Base-by-base conservation (phyloP, 441 rosid genomes). In the Erysimum pusillum region DNA sequence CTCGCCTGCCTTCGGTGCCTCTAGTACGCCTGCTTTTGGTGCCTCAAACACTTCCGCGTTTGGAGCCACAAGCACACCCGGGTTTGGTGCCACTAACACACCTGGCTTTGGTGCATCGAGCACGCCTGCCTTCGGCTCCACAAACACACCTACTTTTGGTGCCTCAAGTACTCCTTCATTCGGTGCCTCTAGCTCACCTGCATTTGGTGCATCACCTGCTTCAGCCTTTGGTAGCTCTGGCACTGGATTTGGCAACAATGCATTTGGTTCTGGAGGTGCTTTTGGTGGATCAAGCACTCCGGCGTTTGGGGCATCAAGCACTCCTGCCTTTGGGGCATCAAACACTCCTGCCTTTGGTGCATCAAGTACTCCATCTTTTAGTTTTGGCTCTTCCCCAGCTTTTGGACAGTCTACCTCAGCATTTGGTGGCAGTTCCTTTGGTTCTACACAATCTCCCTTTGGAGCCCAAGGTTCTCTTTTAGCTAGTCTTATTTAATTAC, bases 331-430 rank as follows among this genome's bases (percentile, higher is more conserved):
- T 22, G 79, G 73, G 20, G 80, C 81, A 10, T 73, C 88, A 9
- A 80, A 76, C 44, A 22, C 85, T 11, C 81, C 91, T 49, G 84
- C 81, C 3, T 90, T 72, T 72, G 76, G 76, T 7, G 84, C 81
- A 14, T 28, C 85, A 18, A 84, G 74, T 59, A 41, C 84, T 12
- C 81, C 88, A 44, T 81, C 87, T 2, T 85, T 85, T 25, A 76
- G 79, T 87, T 63, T 79, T 80, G 31, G 78, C 74, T 60, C 83
- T 8, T 48, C 82, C 54, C 83, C 88, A 0, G 79, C 91, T 69
- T 91, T 93, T 77, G 98, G 89, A 60, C 99, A 93, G 67, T 83
- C 98, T 63, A 56, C 80, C 25, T 76, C 97, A 51, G 74, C 91
- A 58, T 91, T 91, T 83, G 86, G 87, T 65, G 89, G 84, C 20